phyloP scores from a whole-genome alignment of 2,329 filamentous ascomycete species.

The Epichloe sylvatica region DNA sequence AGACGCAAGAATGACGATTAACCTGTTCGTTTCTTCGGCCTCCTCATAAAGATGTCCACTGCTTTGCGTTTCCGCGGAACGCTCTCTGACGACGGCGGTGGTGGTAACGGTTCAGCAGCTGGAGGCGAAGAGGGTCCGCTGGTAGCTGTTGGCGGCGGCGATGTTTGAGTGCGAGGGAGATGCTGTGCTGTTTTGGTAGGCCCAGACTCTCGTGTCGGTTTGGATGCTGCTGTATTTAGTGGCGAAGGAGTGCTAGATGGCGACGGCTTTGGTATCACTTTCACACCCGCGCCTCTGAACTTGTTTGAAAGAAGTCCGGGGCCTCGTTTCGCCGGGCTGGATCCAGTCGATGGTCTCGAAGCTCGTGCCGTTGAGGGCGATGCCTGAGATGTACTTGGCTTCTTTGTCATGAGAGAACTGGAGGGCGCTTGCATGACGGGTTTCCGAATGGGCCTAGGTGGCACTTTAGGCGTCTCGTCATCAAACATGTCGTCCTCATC shows the following conservation, averaged over 20 bases:
- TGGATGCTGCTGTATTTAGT: background rate
- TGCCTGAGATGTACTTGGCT: background rate
- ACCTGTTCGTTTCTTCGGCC: conserved; percentile 25
- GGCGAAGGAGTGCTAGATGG: background rate
- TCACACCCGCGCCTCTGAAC: conserved; percentile 1
- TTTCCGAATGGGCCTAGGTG: conserved; percentile 3
- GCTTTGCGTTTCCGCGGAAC: conserved; percentile 28
- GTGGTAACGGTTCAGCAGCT: background rate
- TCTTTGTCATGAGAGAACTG: background rate
- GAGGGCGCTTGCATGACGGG: background rate
- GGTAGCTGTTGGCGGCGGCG: background rate
- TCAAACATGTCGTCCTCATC: conserved; percentile 10
- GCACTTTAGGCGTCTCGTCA: background rate
- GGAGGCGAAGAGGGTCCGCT: background rate
- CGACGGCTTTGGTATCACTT: background rate
- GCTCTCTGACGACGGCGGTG: background rate
- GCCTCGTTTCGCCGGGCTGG: background rate
- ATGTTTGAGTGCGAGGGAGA: background rate
- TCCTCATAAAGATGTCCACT: conserved; percentile 37
- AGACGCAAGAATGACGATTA: background rate
- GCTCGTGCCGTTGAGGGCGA: background rate
- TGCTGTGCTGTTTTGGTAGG: background rate
- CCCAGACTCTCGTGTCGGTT: background rate
- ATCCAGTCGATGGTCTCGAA: background rate
- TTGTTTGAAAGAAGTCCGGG: conserved; percentile 7